Evolutionary conservation across 139 green algal species (phyloP), one percentile per base, ranked within the genome.

Genomic region (Pseudopediastrum boryanum): DNA sequence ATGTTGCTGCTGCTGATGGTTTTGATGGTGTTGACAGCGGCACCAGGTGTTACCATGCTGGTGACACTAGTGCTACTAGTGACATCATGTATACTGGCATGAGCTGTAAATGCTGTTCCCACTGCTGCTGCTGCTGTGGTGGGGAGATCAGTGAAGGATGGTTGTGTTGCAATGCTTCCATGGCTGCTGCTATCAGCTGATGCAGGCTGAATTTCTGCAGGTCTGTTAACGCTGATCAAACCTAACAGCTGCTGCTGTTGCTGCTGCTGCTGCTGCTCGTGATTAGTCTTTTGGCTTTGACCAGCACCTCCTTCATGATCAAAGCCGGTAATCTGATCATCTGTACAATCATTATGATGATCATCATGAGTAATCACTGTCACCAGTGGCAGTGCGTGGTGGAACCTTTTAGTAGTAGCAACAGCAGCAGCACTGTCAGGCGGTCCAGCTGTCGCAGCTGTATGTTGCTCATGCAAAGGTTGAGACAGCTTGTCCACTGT

Each of bases 71-170:
- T n/a, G 44, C 25, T 16, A 48, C 35, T 36, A 69, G 61, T 42
- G 35, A 31, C 8, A 21, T 19, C 6, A 36, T 31, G 29, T 3
- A 31, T 33, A 31, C 25, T 69, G 61, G 61, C n/a, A 35, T 42
- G n/a, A 38, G 29, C 48, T 78, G 12, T 9, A 54, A 52, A 50
- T 65, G 70, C 70, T 67, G 71, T 52, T 58, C n/a, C n/a, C 31
- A 58, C 48, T 65, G 6, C 21, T 23, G 42, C 67, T 61, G 67
- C n/a, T n/a, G n/a, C n/a, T n/a, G n/a, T 58, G 48, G 48, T n/a
- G 48, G 13, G 16, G 48, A n/a, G 48, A n/a, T 13, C 48, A 58
- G 48, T 13, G 48, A 13, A 58, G 48, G 48, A 58, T 19, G 48
- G n/a, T n/a, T n/a, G n/a, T n/a, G n/a, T n/a, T n/a, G n/a, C n/a